A percentile compares a stretch with the other conserved stretches of the same genome.
phyloP scores from a whole-genome alignment of 305 asterid species.

The Fraxinus sp. region DNA sequence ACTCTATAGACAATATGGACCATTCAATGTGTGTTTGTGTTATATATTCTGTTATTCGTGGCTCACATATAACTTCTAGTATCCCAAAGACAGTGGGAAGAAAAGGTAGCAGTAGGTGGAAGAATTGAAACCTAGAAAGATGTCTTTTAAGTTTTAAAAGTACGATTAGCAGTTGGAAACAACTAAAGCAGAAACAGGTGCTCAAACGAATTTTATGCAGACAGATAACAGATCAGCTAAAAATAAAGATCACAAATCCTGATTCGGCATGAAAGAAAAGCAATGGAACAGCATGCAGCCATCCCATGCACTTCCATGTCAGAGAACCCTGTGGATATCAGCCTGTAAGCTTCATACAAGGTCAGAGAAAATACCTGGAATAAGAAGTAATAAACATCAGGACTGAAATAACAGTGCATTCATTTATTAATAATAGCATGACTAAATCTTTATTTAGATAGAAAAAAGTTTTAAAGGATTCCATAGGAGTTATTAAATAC shows the following conservation, averaged over 20 bases:
- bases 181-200: conserved; percentile 20
- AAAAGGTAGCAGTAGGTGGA: neutral
- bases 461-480: neutral
- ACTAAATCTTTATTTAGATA: neutral
- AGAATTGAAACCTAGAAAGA: neutral
- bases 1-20: neutral
- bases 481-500: neutral
- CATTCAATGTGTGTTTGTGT: neutral
- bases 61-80: neutral
- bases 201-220: conserved; percentile 19
- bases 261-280: conserved; percentile 35
- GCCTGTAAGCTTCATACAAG: conserved; percentile 93
- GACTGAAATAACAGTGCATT: conserved; percentile 16
- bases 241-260: conserved; percentile 25
- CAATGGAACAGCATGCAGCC: conserved; percentile 42
- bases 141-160: neutral
- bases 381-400: conserved; percentile 62
- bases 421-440: conserved; percentile 3
- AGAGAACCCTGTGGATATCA: conserved; percentile 65
- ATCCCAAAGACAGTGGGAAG: neutral
- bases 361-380: conserved; percentile 99
- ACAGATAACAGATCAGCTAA: conserved; percentile 22
- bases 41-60: neutral
- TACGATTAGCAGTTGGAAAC: neutral
- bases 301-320: conserved; percentile 48